Base-by-base conservation (phyloP, 2,329 filamentous ascomycete genomes). In the Pseudocercospora musae region DNA sequence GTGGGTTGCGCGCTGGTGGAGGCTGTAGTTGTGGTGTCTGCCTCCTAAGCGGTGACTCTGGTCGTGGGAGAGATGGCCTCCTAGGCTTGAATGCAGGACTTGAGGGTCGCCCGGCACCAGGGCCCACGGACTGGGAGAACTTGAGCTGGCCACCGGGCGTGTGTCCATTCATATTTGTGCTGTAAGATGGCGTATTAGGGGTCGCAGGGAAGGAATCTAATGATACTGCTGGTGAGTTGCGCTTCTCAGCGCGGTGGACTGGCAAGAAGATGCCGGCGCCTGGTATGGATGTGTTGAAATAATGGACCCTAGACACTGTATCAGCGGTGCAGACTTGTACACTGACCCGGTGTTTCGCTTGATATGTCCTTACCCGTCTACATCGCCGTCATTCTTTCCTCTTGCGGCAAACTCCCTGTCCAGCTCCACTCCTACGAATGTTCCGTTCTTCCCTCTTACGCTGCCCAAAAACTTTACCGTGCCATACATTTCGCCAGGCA, bases 361-460 rank as follows among this genome's bases (percentile, higher is more conserved):
- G 54, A 5, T 18, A 20, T 57, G 66, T 54, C 18, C 52, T 29
- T 83, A 94, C 91, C 94, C 95, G 70, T 98, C 94, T 59, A 98
- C 95, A 76, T 96, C 93, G 66, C 95, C 95, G 72, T 86, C 96
- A 74, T 99, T 99, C 82, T 99, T 99, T 33, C 95, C 95, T 73
- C 89, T 86, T 57, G 83, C 77, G 33, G 92, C 90, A 79, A 89
- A 96, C 69, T 96, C 90, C 58, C 85, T 81, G 71, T 89, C 87
- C 66, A 99, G 82, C 77, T 99, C 95, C 37, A 99, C 91, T 50
- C 95, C 95, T 31, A 91, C 92, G 81, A 99, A 99, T 20, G 86
- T 85, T 56, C 95, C 95, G 69, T 90, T 92, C 81, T 96, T 97
- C 66, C 93, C 93, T 70, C 88, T 86, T 44, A 99, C 94, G 42